These are phyloP conservation scores for Stipa capillata DNA, from an alignment of 176 grass and related monocot species.

Conservation along the genomic window DNA sequence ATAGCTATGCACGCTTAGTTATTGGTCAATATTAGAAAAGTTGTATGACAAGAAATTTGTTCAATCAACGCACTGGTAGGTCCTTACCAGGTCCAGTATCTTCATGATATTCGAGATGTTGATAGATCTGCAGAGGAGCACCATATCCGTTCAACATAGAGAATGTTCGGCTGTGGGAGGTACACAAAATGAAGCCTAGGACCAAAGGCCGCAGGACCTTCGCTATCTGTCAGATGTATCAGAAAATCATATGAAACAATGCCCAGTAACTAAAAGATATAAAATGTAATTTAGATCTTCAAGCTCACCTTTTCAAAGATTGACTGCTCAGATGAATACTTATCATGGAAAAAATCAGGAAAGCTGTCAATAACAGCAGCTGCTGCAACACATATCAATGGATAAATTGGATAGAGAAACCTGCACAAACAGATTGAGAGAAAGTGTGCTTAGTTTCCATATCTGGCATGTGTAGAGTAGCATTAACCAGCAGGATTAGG, in stretches of 20 bases:
- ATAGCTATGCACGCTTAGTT: neutral
- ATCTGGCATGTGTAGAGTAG: neutral
- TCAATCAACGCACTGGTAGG: neutral
- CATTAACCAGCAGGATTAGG: neutral
- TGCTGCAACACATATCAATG: constrained; percentile 91
- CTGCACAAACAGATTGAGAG: constrained; percentile 42
- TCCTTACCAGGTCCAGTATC: constrained; percentile 71
- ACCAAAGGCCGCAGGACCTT: constrained; percentile 80
- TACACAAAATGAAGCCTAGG: constrained; percentile 88
- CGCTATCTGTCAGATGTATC: constrained; percentile 60
- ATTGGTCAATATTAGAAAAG: neutral
- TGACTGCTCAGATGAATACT: constrained; percentile 68
- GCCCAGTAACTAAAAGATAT: neutral
- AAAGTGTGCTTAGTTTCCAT: neutral
- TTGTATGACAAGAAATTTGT: neutral
- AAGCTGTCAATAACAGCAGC: constrained; percentile 76
- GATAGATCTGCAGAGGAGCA: constrained; percentile 89
- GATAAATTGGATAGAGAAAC: constrained; percentile 98
- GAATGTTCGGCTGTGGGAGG: constrained; percentile 94
- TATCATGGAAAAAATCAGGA: constrained; percentile 86
- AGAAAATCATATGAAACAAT: constrained; percentile 17
- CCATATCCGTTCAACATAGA: constrained; percentile 96
- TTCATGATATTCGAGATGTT: constrained; percentile 86
- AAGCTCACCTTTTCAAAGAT: constrained; percentile 60
- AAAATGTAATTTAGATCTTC: neutral